Evolutionary conservation across 495 filamentous ascomycete species (phyloP).

Genomic region (Aspergillus olivimuriae): DNA sequence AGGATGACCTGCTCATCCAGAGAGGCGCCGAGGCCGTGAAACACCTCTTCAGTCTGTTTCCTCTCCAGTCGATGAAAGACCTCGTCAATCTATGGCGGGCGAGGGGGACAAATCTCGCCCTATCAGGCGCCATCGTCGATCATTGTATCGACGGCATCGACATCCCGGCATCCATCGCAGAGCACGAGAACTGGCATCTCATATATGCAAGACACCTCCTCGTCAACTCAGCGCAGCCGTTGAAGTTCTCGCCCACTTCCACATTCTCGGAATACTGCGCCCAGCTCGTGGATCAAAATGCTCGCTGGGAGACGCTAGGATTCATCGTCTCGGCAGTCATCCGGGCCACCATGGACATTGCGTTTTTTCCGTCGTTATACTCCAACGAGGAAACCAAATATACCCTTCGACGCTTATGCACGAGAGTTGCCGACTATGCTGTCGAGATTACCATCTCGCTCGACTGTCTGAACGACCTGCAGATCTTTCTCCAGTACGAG

Average conservation of each 20-base stretch:
- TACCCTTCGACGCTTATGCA: constrained; percentile 22
- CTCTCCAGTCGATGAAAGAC: constrained; percentile 22
- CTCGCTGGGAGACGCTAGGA: constrained; percentile 38
- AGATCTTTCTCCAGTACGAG: constrained; percentile 38
- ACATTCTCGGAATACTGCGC: constrained; percentile 21
- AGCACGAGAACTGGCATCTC: constrained; percentile 24
- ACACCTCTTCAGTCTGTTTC: constrained; percentile 19
- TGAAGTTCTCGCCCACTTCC: constrained; percentile 17
- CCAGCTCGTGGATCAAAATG: constrained; percentile 29
- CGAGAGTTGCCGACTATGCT: constrained; percentile 24
- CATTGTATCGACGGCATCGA: constrained; percentile 23
- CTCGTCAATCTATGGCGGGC: constrained; percentile 27
- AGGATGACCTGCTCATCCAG: constrained; percentile 19
- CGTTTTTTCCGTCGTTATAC: constrained; percentile 29
- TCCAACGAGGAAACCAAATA: constrained; percentile 21
- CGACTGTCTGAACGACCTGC: constrained; percentile 40
- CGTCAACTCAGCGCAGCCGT: constrained; percentile 26
- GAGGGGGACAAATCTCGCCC: constrained; percentile 29
- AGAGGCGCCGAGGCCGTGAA: constrained; percentile 24
- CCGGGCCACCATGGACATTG: constrained; percentile 30
- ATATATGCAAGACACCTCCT: constrained; percentile 26
- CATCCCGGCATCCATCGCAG: constrained; percentile 12
- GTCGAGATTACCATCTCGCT: constrained; percentile 35
- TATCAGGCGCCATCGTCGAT: constrained; percentile 27
- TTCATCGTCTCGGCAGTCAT: constrained; percentile 33